Percentiles rank a stretch among this genome's conserved stretches.
These are phyloP conservation scores for Psilocybe cyanescens DNA, from an alignment of 768 basidiomycete species.

Conservation along the genomic window DNA sequence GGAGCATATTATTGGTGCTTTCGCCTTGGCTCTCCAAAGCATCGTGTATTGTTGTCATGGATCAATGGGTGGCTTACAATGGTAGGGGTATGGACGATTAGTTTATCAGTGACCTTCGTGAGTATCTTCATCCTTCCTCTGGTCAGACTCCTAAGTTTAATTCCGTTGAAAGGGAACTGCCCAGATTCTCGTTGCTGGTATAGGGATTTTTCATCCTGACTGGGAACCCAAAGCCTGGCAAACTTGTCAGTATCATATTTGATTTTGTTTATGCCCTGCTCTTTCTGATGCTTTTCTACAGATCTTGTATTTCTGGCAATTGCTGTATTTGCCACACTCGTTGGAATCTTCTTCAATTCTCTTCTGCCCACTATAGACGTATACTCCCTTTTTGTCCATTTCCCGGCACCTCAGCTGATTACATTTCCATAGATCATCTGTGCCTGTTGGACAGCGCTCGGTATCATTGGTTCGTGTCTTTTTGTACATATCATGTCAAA, in stretches of 20 bases:
- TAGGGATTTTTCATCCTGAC: slow-evolving; percentile 57
- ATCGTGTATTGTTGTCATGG: slow-evolving; percentile 59
- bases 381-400: background rate
- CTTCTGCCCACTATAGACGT: slow-evolving; percentile 55
- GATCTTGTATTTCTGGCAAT: slow-evolving; percentile 64
- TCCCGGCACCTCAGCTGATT: background rate
- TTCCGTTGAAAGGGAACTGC: slow-evolving; percentile 48
- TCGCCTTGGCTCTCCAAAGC: slow-evolving; percentile 55
- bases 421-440: slow-evolving; percentile 47
- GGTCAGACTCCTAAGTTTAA: background rate
- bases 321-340: slow-evolving; percentile 45
- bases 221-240: slow-evolving; percentile 65
- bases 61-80: slow-evolving; percentile 72
- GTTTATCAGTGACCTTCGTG: slow-evolving; percentile 69
- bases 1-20: slow-evolving; percentile 74
- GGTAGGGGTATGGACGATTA: slow-evolving; percentile 71
- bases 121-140: background rate
- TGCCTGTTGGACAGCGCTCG: slow-evolving; percentile 65
- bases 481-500: background rate
- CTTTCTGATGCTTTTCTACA: slow-evolving; percentile 18
- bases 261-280: background rate
- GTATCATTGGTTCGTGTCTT: slow-evolving; percentile 46
- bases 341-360: slow-evolving; percentile 61
- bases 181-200: slow-evolving; percentile 63
- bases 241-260: slow-evolving; percentile 45